Evolutionary conservation across 371 early-diverging fungal species (phyloP), one percentile per base, ranked within the genome.

Genomic region (Rhizopus sp.): DNA sequence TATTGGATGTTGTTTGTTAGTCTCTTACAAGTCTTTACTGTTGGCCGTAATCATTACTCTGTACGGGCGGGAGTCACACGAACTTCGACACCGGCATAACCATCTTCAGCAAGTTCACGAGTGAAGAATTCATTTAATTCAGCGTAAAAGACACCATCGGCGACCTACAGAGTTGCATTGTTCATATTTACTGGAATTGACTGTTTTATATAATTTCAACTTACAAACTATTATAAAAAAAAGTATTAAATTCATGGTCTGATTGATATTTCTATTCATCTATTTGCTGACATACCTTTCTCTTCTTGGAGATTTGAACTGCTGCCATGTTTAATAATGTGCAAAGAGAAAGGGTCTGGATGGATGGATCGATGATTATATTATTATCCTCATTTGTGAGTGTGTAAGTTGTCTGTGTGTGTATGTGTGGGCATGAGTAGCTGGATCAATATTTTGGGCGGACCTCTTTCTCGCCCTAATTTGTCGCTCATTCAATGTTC

Each of bases 101-200:
- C 92, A 71, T 94, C 93, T 64, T 88, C 89, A 63, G 88, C 88
- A 80, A 93, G 80, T 82, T 94, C 89, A 73, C 97, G 95, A 76
- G 92, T 90, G 81, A 98, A 91, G 89, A 96, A 96, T 84, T 96
- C 96, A 91, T 98, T 97, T 73, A 98, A 89, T 85, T 98, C 99
- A 75, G 99, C 97, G 88, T 94, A 96, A 91, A 98, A 97, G 54
- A 98, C 97, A 90, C 99, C 99, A 85, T 98, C 99, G 81, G 96
- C 97, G 69, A 77, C 77, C 64, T 71, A 95, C 90, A 66, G 46
- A 41, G 16, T 4, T 15, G 15, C 13, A 9, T 10, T 40, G 45
- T 41, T n/a, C 46, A 9, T 37, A 33, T 46, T 31, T 15, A 42
- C 7, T 37, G 41, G 15, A n/a, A 17, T 47, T 35, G 29, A 32